Percentiles rank a stretch among this genome's conserved stretches.
Evolutionary conservation across 2,329 filamentous ascomycete species (phyloP).

Genomic region (Colletotrichum graminicola): DNA sequence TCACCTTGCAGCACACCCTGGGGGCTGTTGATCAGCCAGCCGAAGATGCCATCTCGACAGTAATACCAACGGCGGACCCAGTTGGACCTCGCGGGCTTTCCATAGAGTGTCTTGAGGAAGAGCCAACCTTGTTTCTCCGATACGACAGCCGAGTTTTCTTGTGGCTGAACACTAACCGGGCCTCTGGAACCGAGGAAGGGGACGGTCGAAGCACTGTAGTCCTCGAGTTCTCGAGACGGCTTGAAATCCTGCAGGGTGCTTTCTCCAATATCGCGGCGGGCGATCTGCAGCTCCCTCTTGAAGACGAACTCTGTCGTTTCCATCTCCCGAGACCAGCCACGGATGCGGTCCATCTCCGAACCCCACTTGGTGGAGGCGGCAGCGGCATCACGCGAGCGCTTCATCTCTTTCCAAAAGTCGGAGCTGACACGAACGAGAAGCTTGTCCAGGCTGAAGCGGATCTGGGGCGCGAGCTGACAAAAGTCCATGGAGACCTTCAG

Average conservation of each 20-base stretch:
- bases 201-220: constrained; percentile 91
- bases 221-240: constrained; percentile 91
- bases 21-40: constrained; percentile 87
- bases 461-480: constrained; percentile 86
- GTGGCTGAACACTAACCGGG: constrained; percentile 72
- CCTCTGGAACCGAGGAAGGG: constrained; percentile 83
- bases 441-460: constrained; percentile 87
- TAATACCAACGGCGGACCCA: constrained; percentile 98
- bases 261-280: constrained; percentile 86
- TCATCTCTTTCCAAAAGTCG: constrained; percentile 91
- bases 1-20: constrained; percentile 95
- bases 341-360: constrained; percentile 89
- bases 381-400: constrained; percentile 74
- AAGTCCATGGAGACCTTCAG: constrained; percentile 94
- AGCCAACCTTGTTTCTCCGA: constrained; percentile 96
- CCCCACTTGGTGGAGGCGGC: constrained; percentile 75
- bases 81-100: constrained; percentile 88
- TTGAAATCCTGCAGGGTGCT: constrained; percentile 76
- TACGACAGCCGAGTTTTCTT: constrained; percentile 62
- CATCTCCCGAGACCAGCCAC: constrained; percentile 95
- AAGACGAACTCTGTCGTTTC: constrained; percentile 88
- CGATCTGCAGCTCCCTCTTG: constrained; percentile 81
- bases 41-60: constrained; percentile 94
- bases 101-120: constrained; percentile 82
- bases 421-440: constrained; percentile 86